phyloP scores from a whole-genome alignment of 2,329 filamentous ascomycete genomes.

The Aaosphaeria arxii region DNA sequence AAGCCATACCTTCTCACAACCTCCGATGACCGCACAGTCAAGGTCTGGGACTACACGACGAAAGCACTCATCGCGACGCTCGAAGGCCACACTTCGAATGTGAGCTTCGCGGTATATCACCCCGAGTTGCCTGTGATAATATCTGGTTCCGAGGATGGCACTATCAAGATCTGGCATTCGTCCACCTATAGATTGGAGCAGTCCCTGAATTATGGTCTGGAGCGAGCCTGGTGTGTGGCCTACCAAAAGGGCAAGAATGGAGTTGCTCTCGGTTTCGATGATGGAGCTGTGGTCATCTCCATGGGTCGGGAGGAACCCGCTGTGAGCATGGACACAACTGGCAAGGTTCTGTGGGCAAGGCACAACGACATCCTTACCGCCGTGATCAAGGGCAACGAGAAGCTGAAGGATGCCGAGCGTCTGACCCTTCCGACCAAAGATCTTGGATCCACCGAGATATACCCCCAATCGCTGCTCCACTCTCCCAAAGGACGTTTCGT shows the following conservation, averaged over 20 bases:
- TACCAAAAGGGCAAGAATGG: constrained; percentile 95
- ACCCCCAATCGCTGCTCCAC: constrained; percentile 89
- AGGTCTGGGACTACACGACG: constrained; percentile 98
- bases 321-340: constrained; percentile 93
- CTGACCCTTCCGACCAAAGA: constrained; percentile 90
- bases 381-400: constrained; percentile 89
- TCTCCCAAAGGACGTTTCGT: constrained; percentile 94
- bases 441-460: constrained; percentile 92
- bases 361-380: constrained; percentile 94
- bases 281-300: constrained; percentile 95
- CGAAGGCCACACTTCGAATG: constrained; percentile 96
- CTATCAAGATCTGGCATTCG: constrained; percentile 97
- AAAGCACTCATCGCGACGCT: constrained; percentile 95
- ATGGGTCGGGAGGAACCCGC: constrained; percentile 96
- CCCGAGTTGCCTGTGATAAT: constrained; percentile 96
- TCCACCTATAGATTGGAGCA: constrained; percentile 97
- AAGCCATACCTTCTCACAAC: constrained; percentile 90
- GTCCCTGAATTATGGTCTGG: constrained; percentile 90
- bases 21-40: constrained; percentile 93
- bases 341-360: constrained; percentile 93
- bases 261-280: constrained; percentile 93
- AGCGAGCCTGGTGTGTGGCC: constrained; percentile 95
- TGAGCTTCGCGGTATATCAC: constrained; percentile 97
- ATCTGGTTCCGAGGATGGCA: constrained; percentile 95
- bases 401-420: constrained; percentile 83